Base-by-base conservation (phyloP, 2,329 filamentous ascomycete genomes). In the Colletotrichum chrysophilum region DNA sequence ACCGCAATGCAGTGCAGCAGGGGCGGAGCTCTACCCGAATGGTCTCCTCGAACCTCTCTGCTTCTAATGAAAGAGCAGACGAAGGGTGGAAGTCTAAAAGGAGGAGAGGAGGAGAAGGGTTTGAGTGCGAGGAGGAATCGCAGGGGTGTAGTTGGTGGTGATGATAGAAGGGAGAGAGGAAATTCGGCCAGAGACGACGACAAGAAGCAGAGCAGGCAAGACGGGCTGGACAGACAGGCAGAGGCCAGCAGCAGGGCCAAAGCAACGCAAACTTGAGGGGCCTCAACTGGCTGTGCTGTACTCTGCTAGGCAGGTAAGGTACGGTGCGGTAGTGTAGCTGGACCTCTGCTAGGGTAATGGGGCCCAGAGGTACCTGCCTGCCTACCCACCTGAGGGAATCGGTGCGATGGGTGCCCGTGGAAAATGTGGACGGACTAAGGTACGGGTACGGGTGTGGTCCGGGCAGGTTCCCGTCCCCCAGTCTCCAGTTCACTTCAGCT, bases 21-120 rank as follows among this genome's bases (percentile, higher is more conserved):
- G 32, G 62, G 64, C 70, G 48, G 36, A 43, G 65, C 70, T 73
- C 30, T 34, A 60, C 74, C 58, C 73, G 69, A 32, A 36, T 77
- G 58, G 71, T 77, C 72, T 71, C 76, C 67, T 75, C 74, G 28
- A 61, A 71, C 62, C 70, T 77, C 70, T 75, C 76, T 77, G 76
- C 76, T 71, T 77, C 76, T 77, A 77, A 71, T 76, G 75, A 77
- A 77, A 77, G 76, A 75, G 76, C 76, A 77, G 76, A 77, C 55
- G 76, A 75, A 72, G 73, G 58, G 43, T 62, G 58, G 56, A 64
- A 74, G 64, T 52, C 74, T 76, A 52, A 66, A 71, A 66, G 74
- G 67, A 66, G 66, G 71, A 74, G 71, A 70, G 60, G 71, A 76
- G 71, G 66, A 68, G 72, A 65, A 66, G 68, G 62, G 68, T 36